Evolutionary conservation across 2,329 filamentous ascomycete species (phyloP).

Genomic region (Exophiala aquamarina): DNA sequence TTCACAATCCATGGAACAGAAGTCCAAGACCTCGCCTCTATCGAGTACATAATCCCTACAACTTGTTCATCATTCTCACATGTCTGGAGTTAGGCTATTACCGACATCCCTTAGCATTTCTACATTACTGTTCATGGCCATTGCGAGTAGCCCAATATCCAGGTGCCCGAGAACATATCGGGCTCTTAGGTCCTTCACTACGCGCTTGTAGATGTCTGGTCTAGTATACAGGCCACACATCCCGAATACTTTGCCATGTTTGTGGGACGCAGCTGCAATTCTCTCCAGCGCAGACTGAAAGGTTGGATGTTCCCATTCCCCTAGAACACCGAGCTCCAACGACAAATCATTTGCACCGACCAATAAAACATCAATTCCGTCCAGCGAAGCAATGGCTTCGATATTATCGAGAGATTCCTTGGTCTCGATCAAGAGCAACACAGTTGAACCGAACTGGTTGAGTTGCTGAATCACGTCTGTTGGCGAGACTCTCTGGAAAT

Average conservation of each 20-base stretch:
- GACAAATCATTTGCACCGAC: slow-evolving; percentile 19
- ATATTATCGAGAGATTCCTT: slow-evolving; percentile 10
- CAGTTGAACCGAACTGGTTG: slow-evolving; percentile 12
- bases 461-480: neutral
- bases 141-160: slow-evolving; percentile 21
- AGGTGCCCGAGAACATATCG: slow-evolving; percentile 19
- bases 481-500: neutral
- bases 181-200: slow-evolving; percentile 13
- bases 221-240: slow-evolving; percentile 9
- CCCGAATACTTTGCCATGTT: slow-evolving; percentile 10
- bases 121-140: slow-evolving; percentile 14
- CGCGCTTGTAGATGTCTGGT: slow-evolving; percentile 6
- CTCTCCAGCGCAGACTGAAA: slow-evolving; percentile 7
- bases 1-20: no score
- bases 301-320: slow-evolving; percentile 12
- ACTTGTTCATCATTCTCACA: no score
- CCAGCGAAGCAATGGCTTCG: slow-evolving; percentile 16
- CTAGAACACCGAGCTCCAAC: slow-evolving; percentile 10
- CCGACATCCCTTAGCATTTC: slow-evolving; percentile 3
- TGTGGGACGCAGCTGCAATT: slow-evolving; percentile 8
- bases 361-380: slow-evolving; percentile 18
- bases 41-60: no score
- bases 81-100: no score
- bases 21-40: no score
- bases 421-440: slow-evolving; percentile 22